Evolutionary conservation across 2,329 filamentous ascomycete species (phyloP).

Genomic region (Pseudogymnoascus sp.): DNA sequence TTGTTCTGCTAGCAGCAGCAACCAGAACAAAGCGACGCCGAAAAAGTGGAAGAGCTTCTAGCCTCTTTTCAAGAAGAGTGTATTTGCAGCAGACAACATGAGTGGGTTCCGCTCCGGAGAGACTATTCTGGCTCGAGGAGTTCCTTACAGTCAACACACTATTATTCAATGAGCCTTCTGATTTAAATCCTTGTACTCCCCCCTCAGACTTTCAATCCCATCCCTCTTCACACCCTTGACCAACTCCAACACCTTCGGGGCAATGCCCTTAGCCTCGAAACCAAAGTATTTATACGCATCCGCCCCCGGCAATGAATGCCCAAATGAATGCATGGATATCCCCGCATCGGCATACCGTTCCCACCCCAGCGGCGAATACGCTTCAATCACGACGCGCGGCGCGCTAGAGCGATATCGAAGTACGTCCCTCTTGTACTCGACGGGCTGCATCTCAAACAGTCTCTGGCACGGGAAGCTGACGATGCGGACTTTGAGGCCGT

Average conservation of each 20-base stretch:
- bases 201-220: conserved; percentile 17
- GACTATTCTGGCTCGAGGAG: conserved; percentile 31
- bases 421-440: conserved; percentile 38
- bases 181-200: conserved; percentile 17
- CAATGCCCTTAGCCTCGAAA: conserved; percentile 39
- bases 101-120: not conserved
- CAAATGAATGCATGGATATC: conserved; percentile 44
- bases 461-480: conserved; percentile 39
- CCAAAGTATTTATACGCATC: conserved; percentile 48
- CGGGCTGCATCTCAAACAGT: conserved; percentile 35
- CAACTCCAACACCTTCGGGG: conserved; percentile 27
- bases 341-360: conserved; percentile 52
- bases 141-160: conserved; percentile 23
- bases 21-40: not conserved
- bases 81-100: not conserved
- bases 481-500: conserved; percentile 32
- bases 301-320: conserved; percentile 46
- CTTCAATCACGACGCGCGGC: conserved; percentile 50
- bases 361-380: conserved; percentile 49
- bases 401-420: conserved; percentile 35
- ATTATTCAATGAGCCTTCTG: not conserved
- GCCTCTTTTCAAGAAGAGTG: not conserved
- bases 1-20: not conserved
- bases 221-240: conserved; percentile 28
- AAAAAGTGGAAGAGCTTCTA: not conserved